phyloP scores from a whole-genome alignment of 2,329 filamentous ascomycete genomes.

The Penicillium palitans region DNA sequence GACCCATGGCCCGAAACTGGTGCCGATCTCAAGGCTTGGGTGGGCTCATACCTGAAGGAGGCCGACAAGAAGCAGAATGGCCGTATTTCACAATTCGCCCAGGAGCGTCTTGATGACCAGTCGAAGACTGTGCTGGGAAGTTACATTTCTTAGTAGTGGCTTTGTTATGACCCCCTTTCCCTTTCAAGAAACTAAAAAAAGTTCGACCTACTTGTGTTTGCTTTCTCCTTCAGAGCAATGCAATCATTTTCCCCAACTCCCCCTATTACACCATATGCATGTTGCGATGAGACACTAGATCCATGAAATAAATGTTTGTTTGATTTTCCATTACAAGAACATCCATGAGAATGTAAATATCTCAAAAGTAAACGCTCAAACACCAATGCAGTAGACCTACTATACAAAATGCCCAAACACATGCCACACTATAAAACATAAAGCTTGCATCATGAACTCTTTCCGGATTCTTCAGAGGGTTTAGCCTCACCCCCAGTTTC shows the following conservation, averaged over 20 bases:
- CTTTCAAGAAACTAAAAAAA: constrained; percentile 3
- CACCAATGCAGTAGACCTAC: not conserved
- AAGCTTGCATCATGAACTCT: not conserved
- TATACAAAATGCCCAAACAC: not conserved
- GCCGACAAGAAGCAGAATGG: constrained; percentile 74
- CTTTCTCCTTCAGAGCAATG: not conserved
- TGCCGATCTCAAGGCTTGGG: constrained; percentile 77
- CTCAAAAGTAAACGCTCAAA: not conserved
- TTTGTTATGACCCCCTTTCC: not conserved
- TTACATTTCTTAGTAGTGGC: constrained; percentile 46
- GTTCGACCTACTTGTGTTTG: not conserved
- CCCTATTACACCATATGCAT: constrained; percentile 8
- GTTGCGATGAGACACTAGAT: constrained; percentile 16
- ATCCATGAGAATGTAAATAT: not conserved
- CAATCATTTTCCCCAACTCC: not conserved
- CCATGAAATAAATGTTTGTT: constrained; percentile 12
- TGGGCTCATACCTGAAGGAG: constrained; percentile 73
- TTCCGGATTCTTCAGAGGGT: not conserved
- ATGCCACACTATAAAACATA: not conserved
- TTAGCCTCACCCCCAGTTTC: not conserved
- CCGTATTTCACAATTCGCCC: constrained; percentile 68
- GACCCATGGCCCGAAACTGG: constrained; percentile 87
- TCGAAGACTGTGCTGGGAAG: constrained; percentile 50
- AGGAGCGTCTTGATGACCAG: constrained; percentile 67
- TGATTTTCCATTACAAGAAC: not conserved